Percentiles rank a stretch among this genome's conserved stretches.
phyloP scores from a whole-genome alignment of 768 basidiomycete genomes.

The Chlorophyllum brunneum region DNA sequence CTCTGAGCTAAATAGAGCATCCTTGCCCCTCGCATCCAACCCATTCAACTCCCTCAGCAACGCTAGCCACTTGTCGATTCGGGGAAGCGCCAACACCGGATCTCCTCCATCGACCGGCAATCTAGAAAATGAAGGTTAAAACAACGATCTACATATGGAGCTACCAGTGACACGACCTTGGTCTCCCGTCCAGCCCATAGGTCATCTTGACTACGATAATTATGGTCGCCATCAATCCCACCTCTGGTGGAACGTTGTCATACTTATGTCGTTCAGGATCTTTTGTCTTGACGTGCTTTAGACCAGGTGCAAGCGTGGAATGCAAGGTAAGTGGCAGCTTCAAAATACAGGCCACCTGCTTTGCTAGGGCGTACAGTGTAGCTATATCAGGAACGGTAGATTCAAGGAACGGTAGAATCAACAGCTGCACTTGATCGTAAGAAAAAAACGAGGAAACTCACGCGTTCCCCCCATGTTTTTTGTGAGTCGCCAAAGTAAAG shows the following conservation, averaged over 20 bases:
- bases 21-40: conserved; percentile 25
- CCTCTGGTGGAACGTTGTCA: conserved; percentile 69
- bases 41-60: conserved; percentile 33
- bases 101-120: conserved; percentile 44
- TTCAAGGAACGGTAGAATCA: no score
- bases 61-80: conserved; percentile 43
- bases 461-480: conserved; percentile 69
- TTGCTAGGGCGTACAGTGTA: conserved; percentile 59
- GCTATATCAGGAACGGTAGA: conserved; percentile 35
- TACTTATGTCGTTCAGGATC: conserved; percentile 47
- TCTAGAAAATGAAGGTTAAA: conserved; percentile 27
- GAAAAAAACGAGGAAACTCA: conserved; percentile 37
- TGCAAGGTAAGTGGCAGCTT: conserved; percentile 61
- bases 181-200: conserved; percentile 75
- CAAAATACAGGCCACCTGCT: conserved; percentile 51
- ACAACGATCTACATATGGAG: conserved; percentile 14
- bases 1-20: conserved; percentile 38
- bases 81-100: conserved; percentile 57
- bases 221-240: conserved; percentile 52
- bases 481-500: conserved; percentile 74
- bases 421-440: no score
- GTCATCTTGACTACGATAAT: conserved; percentile 79
- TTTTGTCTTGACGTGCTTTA: conserved; percentile 28
- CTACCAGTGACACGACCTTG: conserved; percentile 42
- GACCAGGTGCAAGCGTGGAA: conserved; percentile 42